phyloP scores from a whole-genome alignment of 2,329 filamentous ascomycete genomes.

The Colletotrichum sp. region DNA sequence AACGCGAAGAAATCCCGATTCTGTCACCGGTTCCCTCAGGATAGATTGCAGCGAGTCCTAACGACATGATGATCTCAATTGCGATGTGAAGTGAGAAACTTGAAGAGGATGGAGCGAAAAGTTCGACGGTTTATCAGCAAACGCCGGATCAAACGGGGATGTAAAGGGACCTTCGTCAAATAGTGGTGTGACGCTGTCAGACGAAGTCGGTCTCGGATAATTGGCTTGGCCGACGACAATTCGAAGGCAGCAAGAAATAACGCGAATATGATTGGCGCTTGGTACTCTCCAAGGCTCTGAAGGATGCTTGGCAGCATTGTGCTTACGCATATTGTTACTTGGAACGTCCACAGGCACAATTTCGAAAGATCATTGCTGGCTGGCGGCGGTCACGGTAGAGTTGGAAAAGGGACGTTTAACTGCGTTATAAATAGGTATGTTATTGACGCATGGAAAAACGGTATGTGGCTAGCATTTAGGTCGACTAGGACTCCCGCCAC shows the following conservation, averaged over 20 bases:
- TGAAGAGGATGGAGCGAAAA: fast-evolving
- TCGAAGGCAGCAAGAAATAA: background rate
- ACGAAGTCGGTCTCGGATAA: background rate
- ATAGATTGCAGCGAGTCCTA: background rate
- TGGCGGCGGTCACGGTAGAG: too few relatives aligned
- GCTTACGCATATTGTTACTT: background rate
- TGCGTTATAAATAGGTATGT: too few relatives aligned
- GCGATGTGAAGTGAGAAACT: background rate
- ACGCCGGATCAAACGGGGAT: background rate
- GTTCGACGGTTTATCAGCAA: fast-evolving
- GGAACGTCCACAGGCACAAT: background rate
- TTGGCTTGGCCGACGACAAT: background rate
- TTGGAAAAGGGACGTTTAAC: too few relatives aligned
- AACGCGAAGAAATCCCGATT: background rate
- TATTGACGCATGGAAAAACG: too few relatives aligned
- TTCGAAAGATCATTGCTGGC: background rate
- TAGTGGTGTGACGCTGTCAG: background rate
- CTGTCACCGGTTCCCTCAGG: background rate
- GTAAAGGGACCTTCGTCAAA: background rate
- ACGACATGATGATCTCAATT: background rate
- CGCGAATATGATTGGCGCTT: background rate
- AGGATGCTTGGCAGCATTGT: background rate
- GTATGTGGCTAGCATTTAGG: too few relatives aligned
- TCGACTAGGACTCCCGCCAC: too few relatives aligned
- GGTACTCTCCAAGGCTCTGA: background rate